Conservation (phyloP, 345 rosid species). For the Conringia planisiliqua region DNA sequence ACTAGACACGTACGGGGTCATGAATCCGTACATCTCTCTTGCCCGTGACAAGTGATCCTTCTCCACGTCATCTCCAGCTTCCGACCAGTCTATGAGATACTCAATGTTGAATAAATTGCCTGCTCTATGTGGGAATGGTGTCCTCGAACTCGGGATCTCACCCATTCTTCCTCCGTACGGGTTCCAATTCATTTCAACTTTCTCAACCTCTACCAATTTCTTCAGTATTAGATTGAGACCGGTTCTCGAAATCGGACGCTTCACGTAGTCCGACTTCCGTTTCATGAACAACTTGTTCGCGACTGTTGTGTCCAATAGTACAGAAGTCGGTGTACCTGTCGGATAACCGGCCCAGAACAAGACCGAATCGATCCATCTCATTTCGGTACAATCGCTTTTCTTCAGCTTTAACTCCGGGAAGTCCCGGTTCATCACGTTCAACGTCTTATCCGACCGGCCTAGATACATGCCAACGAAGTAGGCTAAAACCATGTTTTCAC, state of each 20-base stretch:
- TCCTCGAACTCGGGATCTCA: slow-evolving; percentile 36
- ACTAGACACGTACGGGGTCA: slow-evolving; percentile 50
- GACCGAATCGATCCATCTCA: slow-evolving; percentile 53
- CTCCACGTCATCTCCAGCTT: slow-evolving; percentile 31
- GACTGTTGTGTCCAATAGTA: slow-evolving; percentile 27
- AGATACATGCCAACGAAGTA: slow-evolving; percentile 43
- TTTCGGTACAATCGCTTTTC: slow-evolving; percentile 43
- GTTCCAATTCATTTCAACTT: slow-evolving; percentile 27
- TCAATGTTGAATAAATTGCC: slow-evolving; percentile 50
- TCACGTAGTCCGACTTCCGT: slow-evolving; percentile 57
- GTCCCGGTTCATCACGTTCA: slow-evolving; percentile 33
- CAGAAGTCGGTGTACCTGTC: slow-evolving; percentile 5
- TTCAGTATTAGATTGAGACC: slow-evolving; percentile 37
- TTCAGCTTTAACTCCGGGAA: slow-evolving; percentile 48
- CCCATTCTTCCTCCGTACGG: slow-evolving; percentile 63
- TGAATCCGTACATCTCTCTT: slow-evolving; percentile 36
- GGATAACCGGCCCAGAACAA: slow-evolving; percentile 36
- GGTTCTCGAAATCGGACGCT: slow-evolving; percentile 34
- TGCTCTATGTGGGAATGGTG: slow-evolving; percentile 54
- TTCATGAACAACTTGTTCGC: slow-evolving; percentile 13
- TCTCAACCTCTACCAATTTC: slow-evolving; percentile 32
- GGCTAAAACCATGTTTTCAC: slow-evolving; percentile 35
- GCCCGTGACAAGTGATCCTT: slow-evolving; percentile 9
- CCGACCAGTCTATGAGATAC: slow-evolving; percentile 40
- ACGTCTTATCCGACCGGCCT: slow-evolving; percentile 36